These are phyloP conservation scores for Colletotrichum incanum DNA, from an alignment of 2,329 filamentous ascomycete species.

Conservation along the genomic window DNA sequence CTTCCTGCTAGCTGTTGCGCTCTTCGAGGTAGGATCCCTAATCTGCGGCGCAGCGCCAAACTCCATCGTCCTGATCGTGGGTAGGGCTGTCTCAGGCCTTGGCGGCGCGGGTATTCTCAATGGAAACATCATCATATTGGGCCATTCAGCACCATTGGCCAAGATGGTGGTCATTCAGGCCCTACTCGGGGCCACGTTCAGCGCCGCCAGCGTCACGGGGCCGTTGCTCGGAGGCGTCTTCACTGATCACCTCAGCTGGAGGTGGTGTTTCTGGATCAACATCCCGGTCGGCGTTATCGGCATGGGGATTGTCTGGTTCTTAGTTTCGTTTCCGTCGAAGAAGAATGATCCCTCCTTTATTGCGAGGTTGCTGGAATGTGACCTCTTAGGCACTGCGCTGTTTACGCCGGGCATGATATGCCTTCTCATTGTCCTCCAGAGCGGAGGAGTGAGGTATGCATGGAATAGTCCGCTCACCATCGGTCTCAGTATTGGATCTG, in stretches of 20 bases:
- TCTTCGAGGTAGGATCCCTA: conserved; percentile 70
- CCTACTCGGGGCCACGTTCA: conserved; percentile 54
- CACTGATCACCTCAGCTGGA: not conserved
- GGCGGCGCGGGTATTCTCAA: not conserved
- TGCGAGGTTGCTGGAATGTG: too few species aligned
- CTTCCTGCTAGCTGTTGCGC: conserved; percentile 62
- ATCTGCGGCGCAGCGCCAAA: conserved; percentile 57
- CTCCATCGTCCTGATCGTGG: not conserved
- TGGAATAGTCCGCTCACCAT: too few species aligned
- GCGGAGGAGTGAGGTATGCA: too few species aligned
- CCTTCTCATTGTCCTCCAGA: too few species aligned
- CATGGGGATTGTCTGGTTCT: not conserved
- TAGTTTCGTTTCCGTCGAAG: conserved; percentile 53
- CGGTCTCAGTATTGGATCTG: too few species aligned
- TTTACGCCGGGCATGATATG: too few species aligned
- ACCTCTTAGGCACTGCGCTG: too few species aligned
- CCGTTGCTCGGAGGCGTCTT: not conserved
- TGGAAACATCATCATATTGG: not conserved
- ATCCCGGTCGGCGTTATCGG: not conserved
- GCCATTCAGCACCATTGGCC: not conserved
- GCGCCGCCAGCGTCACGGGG: not conserved
- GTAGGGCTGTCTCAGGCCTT: not conserved
- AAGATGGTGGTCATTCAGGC: not conserved
- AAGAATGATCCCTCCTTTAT: not conserved
- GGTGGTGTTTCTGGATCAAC: conserved; percentile 9